Evolutionary conservation across 1,284 basidiomycete genomes (phyloP), one percentile per base, ranked within the genome.

Genomic region (Trichosporon asahii): DNA sequence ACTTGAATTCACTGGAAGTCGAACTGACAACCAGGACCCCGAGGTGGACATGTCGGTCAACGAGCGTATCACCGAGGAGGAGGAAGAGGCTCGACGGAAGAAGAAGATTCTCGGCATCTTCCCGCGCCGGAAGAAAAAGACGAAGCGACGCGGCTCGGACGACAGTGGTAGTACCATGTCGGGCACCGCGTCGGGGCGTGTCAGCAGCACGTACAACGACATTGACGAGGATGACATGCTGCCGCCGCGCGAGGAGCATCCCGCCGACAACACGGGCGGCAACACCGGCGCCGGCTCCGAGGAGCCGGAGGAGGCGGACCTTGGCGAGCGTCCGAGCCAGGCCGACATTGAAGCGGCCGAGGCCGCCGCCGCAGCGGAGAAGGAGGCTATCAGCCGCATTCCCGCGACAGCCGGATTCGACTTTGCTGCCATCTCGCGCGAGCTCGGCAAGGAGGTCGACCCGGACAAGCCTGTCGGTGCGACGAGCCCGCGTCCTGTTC

Each of bases 41-140:
- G 79, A 84, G 21, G 66, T 76, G 15, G 82, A 84, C 67, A 79
- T 78, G 74, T 79, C 71, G 64, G 70, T 80, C 4, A 80, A 83
- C 68, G 79, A 83, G 69, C 71, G 80, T 8, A 79, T 76, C 3
- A 75, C 83, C 15, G 79, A 76, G 33, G 82, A 83, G 57, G 81
- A 82, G 71, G 78, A 76, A 55, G 77, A 77, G 11, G 81, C 77
- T 64, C 75, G 74, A 63, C 80, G 78, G 63, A 75, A 79, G 70
- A 79, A 80, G 64, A 84, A 83, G 71, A 77, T 84, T 11, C 78
- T 85, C 55, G 82, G 82, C 57, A 79, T 85, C 49, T 85, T 85
- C 79, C 80, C 82, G 18, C 74, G 81, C 2, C 74, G 74, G 35
- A 71, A 53, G 57, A 67, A 29, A n/a, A 18, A 40, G 7, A 25